phyloP scores from a whole-genome alignment of 257 asterid species.

The Plantago elongata region DNA sequence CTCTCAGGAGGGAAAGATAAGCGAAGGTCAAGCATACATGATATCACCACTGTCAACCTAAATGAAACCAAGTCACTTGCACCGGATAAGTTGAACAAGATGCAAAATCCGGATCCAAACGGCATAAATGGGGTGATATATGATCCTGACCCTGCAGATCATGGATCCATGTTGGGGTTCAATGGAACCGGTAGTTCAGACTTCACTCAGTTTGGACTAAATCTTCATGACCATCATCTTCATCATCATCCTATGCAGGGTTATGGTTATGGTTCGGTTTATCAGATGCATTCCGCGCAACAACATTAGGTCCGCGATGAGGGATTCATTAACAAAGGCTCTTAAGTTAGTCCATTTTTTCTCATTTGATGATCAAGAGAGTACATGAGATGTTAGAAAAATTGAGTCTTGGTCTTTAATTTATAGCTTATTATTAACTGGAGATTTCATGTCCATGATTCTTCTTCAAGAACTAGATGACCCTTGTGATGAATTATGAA shows the following conservation, averaged over 20 bases:
- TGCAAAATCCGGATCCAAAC: slow-evolving; percentile 24
- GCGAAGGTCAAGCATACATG: slow-evolving; percentile 90
- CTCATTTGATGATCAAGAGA: background rate
- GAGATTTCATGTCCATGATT: slow-evolving; percentile 1
- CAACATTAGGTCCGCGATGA: slow-evolving; percentile 10
- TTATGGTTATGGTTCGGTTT: slow-evolving; percentile 35
- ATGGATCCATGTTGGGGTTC: slow-evolving; percentile 45
- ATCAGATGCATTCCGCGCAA: slow-evolving; percentile 37
- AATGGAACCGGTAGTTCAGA: slow-evolving; percentile 18
- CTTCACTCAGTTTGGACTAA: slow-evolving; percentile 28
- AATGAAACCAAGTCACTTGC: slow-evolving; percentile 31
- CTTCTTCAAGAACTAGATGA: slow-evolving; percentile 1
- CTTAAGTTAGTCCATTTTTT: slow-evolving; percentile 12
- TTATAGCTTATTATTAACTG: background rate
- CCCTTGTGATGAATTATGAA: background rate
- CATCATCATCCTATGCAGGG: slow-evolving; percentile 25
- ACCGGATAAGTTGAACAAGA: slow-evolving; percentile 30
- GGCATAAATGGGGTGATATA: slow-evolving; percentile 26
- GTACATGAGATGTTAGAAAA: background rate
- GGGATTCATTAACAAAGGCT: background rate
- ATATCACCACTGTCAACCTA: slow-evolving; percentile 64
- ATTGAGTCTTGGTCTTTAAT: slow-evolving; percentile 3
- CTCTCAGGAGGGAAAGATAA: slow-evolving; percentile 86
- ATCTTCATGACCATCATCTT: slow-evolving; percentile 25
- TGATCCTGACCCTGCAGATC: slow-evolving; percentile 28